Conservation (phyloP, 345 rosid species). For the Salix viminalis region DNA sequence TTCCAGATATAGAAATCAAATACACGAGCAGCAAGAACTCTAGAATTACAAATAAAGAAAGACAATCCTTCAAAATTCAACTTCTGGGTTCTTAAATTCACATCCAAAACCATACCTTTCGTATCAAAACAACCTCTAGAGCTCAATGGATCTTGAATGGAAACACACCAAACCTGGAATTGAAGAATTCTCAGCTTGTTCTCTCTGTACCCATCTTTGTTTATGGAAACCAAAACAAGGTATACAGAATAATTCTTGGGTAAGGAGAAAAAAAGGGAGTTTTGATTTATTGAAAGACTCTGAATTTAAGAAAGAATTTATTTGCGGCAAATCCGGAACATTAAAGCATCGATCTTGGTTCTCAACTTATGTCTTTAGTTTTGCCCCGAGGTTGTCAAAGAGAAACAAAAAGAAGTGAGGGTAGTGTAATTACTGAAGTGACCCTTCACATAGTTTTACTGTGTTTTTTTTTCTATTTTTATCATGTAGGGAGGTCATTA, state of each 20-base stretch:
- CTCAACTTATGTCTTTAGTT: neutral
- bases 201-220: neutral
- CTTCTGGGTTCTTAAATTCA: neutral
- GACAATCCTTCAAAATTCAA: neutral
- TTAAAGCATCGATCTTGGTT: neutral
- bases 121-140: neutral
- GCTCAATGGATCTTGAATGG: neutral
- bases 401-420: neutral
- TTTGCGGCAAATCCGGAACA: constrained; percentile 1
- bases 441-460: neutral
- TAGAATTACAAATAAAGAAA: neutral
- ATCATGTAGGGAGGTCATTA: too few relatives aligned
- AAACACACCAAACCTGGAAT: neutral
- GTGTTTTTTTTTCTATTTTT: neutral
- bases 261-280: constrained; percentile 13
- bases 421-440: neutral
- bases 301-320: neutral
- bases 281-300: neutral
- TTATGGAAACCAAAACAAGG: neutral
- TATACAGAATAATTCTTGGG: constrained; percentile 12
- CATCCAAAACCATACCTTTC: neutral
- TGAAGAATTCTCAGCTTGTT: neutral
- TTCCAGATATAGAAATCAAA: neutral
- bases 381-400: too few relatives aligned
- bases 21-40: neutral